Evolutionary conservation across 345 rosid genomes (phyloP).

Genomic region (Eucalyptus urophylla): DNA sequence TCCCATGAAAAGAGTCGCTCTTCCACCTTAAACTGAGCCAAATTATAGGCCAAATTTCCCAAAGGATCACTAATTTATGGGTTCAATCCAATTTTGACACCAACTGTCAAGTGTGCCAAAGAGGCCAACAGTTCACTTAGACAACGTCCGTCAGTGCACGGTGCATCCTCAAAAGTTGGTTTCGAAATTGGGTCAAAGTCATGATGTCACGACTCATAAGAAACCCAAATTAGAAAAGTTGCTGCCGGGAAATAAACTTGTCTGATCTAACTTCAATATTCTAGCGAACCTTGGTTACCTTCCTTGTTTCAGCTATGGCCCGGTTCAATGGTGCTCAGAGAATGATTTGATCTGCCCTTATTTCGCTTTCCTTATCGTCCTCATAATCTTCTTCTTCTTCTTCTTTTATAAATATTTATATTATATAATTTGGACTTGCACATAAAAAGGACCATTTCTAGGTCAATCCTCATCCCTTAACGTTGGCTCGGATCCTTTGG

Average conservation of each 20-base stretch:
- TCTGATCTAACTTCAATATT: neutral
- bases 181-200: neutral
- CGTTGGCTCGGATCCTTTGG: neutral
- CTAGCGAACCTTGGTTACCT: neutral
- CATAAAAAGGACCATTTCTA: neutral
- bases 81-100: neutral
- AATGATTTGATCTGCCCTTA: neutral
- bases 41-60: neutral
- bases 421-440: neutral
- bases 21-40: neutral
- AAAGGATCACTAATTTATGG: neutral
- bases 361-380: neutral
- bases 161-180: neutral
- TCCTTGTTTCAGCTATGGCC: neutral
- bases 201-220: neutral
- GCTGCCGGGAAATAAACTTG: neutral
- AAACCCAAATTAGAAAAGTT: neutral
- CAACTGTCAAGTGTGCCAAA: neutral
- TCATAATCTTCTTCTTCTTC: neutral
- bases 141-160: neutral
- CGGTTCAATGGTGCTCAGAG: neutral
- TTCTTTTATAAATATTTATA: no score
- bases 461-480: neutral
- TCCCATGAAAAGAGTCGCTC: neutral
- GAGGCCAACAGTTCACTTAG: neutral